Evolutionary conservation across 176 grass and related monocot species (phyloP), one percentile per base, ranked within the genome.

Genomic region (Coix lacrymajobi): DNA sequence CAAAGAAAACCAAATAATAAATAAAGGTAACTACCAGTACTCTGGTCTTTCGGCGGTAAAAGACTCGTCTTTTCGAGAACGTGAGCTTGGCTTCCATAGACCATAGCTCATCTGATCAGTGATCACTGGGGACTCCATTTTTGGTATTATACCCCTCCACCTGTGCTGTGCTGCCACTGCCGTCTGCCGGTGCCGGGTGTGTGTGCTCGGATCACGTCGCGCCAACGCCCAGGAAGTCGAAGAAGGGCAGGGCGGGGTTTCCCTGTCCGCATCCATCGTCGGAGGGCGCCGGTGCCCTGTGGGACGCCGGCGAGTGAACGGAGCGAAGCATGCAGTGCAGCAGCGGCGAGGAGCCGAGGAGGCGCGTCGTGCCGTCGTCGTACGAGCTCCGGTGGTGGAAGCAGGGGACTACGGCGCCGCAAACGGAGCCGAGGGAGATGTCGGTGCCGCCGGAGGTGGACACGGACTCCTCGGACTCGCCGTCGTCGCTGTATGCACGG

Each of bases 401-500:
- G 46, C 79, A 78, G 84, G 78, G 79, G 46, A 81, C 43, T 40
- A 31, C 60, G 71, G 33, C 73, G 70, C n/a, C 73, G 73, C 60
- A 6, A 14, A 79, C 88, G 14, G 90, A 76, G 61, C 60, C 87
- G 20, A 92, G 87, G 66, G 93, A 95, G 74, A 95, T 87, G 62
- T 92, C 85, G 41, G 93, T 88, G 89, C 62, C 89, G 82, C 90
- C 3, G 10, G 56, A 95, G 61, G 93, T 92, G 67, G 90, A 95
- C 45, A 69, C 92, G 24, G 89, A 88, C 85, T 86, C 90, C 30
- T 94, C 90, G 11, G 90, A 94, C 51, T 86, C 89, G 29, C 77
- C 89, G 85, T 7, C 37, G 37, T 81, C 87, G 81, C 81, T 81
- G 63, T 41, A 89, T 7, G 80, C 89, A 32, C 52, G 80, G 60